Evolutionary conservation across 805 yeast species (phyloP), one percentile per base, ranked within the genome.

Genomic region (Candida nanaspora): DNA sequence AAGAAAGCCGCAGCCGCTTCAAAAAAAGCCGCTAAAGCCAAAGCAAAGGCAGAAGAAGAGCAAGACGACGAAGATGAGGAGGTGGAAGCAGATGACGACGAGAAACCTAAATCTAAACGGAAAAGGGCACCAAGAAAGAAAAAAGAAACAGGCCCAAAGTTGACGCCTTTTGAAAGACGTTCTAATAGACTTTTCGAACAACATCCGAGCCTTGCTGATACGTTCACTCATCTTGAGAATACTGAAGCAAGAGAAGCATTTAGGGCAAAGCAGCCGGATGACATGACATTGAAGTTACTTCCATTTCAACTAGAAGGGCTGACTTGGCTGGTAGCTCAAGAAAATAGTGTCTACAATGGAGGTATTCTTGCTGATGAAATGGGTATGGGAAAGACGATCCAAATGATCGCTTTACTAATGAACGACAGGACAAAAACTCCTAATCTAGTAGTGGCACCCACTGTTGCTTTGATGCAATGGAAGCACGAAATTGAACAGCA

Each of bases 351-450:
- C 33, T 91, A 83, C 60, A 70, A 74, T 14, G 98, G 98, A 21
- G 98, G 98, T 14, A 82, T 93, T 9, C 66, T 93, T 36, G 98
- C 98, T 5, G 99, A 93, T 66, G 99, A 93, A 62, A 93, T 93
- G 99, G 99, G 99, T 29, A 91, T 93, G 98, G 99, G 99, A 47
- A 93, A 93, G 54, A 93, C 99, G 0, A 89, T 93, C 38, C 98
- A 93, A 63, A 91, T 96, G 30, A 91, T 93, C 46, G 93, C 94
- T 0, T 63, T 93, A 35, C 76, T 93, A 55, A 77, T 89, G 78
- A 61, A 70, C 36, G 94, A 87, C 58, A 56, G 70, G 38, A 53
- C 66, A 0, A 80, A 78, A 48, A 65, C 76, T 10, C 97, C 97
- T 9, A 86, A 81, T 48, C 65, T 93, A 45, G 98, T 93, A 5